These are phyloP conservation scores for Cladosporium cucumerinum DNA, from an alignment of 2,329 filamentous ascomycete genomes.

Conservation along the genomic window DNA sequence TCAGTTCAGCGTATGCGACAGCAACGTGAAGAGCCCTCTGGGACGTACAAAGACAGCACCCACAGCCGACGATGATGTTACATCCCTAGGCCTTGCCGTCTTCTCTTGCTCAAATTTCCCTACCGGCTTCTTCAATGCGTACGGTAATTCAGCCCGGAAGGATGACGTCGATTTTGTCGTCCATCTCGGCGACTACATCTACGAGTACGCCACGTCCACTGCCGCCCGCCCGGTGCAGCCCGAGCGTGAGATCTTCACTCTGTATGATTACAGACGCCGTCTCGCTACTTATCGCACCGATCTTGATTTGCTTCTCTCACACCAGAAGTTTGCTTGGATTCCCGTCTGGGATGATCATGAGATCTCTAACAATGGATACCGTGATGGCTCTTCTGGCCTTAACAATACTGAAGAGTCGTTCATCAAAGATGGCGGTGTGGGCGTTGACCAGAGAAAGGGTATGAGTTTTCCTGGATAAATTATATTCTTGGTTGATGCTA, in stretches of 20 bases:
- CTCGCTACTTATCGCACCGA: slow-evolving; percentile 42
- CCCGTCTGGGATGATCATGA: slow-evolving; percentile 41
- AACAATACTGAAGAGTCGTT: slow-evolving; percentile 46
- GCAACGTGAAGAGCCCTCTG: slow-evolving; percentile 23
- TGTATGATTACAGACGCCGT: slow-evolving; percentile 46
- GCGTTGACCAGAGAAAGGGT: slow-evolving; percentile 42
- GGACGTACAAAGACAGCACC: slow-evolving; percentile 31
- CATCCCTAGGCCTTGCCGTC: slow-evolving; percentile 26
- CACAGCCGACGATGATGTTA: slow-evolving; percentile 23
- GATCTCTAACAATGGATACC: slow-evolving; percentile 41
- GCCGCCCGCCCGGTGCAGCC: slow-evolving; percentile 32
- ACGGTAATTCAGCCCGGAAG: slow-evolving; percentile 28
- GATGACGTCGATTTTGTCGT: slow-evolving; percentile 42
- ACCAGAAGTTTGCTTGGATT: slow-evolving; percentile 44
- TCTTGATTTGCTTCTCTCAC: slow-evolving; percentile 39
- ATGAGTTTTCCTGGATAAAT: neutral
- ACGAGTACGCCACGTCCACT: slow-evolving; percentile 40
- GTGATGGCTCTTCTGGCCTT: slow-evolving; percentile 39
- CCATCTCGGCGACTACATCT: slow-evolving; percentile 44
- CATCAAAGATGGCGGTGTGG: slow-evolving; percentile 37
- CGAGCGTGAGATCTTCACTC: slow-evolving; percentile 38
- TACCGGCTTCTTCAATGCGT: slow-evolving; percentile 28
- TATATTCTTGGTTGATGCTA: accelerated
- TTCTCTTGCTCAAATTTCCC: slow-evolving; percentile 31
- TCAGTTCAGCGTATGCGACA: slow-evolving; percentile 27